Evolutionary conservation across 2,329 filamentous ascomycete genomes (phyloP), one percentile per base, ranked within the genome.

Genomic region (Xylaria multiplex): DNA sequence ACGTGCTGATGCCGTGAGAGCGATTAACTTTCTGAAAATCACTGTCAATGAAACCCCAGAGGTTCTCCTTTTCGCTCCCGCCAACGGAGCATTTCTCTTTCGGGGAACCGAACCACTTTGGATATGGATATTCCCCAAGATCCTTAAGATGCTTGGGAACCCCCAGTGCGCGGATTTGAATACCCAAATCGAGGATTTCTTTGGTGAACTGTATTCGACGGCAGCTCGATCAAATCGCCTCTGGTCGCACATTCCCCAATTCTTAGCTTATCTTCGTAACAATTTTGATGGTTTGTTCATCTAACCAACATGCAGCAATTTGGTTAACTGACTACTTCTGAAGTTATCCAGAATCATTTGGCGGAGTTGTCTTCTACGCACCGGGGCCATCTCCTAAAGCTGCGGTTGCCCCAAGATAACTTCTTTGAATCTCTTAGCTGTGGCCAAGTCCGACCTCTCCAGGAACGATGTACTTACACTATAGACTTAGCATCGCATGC

Each of bases 21-120:
- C 93, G 59, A 84, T 97, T 54, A 88, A 91, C 70, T 93, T 97
- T 59, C 84, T 97, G 50, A 86, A 86, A 64, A 85, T 91, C 58
- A 92, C 91, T 2, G 85, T 97, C 69, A 85, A 88, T 68, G 91
- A 93, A 74, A 92, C 90, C 7, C 93, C 92, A 2, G 81, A 84
- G 43, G 86, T 93, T n/a, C 81, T 95, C 32, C 79, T 84, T 22
- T 83, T 81, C 65, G 78, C 76, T 32, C 78, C 81, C 11, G 75
- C 79, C 22, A 73, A 73, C 2, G 79, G 79, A 49, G 76, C 77
- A 3, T 82, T 84, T 52, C 76, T 88, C 61, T 83, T 84, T 57
- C 81, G 86, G 46, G 86, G 88, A 16, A 79, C 79, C 45, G 88
- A 90, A 67, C 85, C 91, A 4, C 81, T 91, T 48, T 91, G 90